Conservation (phyloP, 2,329 filamentous ascomycete genomes). For the Clonostachys rhizophaga region DNA sequence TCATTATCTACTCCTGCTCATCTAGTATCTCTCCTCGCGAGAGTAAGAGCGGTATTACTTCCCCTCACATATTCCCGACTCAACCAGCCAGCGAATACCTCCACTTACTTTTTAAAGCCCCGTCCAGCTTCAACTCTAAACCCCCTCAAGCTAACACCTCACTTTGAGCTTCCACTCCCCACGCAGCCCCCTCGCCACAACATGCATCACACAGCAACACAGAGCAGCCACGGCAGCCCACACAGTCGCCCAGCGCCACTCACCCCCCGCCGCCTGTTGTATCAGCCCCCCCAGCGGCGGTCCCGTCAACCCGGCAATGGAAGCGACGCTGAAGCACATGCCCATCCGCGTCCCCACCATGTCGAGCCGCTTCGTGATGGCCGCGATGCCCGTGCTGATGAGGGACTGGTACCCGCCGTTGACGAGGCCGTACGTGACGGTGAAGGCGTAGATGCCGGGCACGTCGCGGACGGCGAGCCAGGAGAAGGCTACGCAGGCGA, state of each 20-base stretch:
- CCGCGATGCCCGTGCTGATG: constrained; percentile 29
- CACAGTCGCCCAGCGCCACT: neutral
- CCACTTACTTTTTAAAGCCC: no score
- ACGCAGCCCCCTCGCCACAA: no score
- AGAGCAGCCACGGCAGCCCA: neutral
- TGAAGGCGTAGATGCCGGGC: constrained; percentile 27
- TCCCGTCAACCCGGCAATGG: constrained; percentile 28
- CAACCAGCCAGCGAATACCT: no score
- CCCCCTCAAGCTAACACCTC: no score
- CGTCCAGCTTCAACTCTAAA: no score
- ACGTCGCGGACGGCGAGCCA: constrained; percentile 28
- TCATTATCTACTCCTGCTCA: no score
- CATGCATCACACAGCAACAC: no score
- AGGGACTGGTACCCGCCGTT: constrained; percentile 30
- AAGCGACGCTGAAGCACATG: constrained; percentile 32
- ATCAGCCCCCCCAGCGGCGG: constrained; percentile 28
- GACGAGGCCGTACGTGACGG: constrained; percentile 16
- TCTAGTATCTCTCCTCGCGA: no score
- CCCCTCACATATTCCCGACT: no score
- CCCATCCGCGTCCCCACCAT: constrained; percentile 31
- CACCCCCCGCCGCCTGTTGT: neutral
- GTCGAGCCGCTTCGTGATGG: constrained; percentile 29
- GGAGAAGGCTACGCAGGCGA: constrained; percentile 21
- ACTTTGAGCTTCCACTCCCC: no score
- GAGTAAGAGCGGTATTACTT: no score